These are phyloP conservation scores for Gryganskiella cystojenkinii DNA, from an alignment of 192 early-diverging fungal species.

Conservation along the genomic window DNA sequence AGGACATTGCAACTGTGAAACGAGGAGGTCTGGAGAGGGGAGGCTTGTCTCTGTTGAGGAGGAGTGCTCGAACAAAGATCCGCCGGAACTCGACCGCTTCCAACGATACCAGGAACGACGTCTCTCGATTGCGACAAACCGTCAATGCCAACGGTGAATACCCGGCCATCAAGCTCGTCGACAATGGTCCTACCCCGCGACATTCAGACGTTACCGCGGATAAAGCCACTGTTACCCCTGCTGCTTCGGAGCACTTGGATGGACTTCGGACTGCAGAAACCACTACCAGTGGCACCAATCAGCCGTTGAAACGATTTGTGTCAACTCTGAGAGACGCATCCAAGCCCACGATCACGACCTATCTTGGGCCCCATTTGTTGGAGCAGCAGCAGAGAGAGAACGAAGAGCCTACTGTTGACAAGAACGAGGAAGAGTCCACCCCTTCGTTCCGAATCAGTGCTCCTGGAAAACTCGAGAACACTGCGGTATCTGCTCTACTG, in stretches of 20 bases:
- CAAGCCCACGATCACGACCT: slow-evolving; percentile 50
- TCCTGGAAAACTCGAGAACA: slow-evolving; percentile 38
- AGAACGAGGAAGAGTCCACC: not conserved
- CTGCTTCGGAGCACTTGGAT: not conserved
- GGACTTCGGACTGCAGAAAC: slow-evolving; percentile 15
- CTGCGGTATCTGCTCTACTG: not conserved
- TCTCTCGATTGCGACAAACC: slow-evolving; percentile 35
- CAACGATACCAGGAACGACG: slow-evolving; percentile 32
- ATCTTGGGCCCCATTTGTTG: slow-evolving; percentile 42
- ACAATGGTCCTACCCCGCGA: slow-evolving; percentile 32
- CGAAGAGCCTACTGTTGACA: slow-evolving; percentile 8
- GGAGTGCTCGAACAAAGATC: slow-evolving; percentile 63
- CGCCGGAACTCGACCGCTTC: slow-evolving; percentile 61
- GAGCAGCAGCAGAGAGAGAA: slow-evolving; percentile 46
- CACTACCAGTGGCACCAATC: too few species aligned
- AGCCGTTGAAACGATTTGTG: slow-evolving; percentile 40
- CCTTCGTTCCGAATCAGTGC: slow-evolving; percentile 36
- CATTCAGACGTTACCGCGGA: not conserved
- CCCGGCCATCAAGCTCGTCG: slow-evolving; percentile 31
- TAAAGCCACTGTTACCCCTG: not conserved
- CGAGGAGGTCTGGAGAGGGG: slow-evolving; percentile 52
- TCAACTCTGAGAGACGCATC: slow-evolving; percentile 41
- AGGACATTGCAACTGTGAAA: slow-evolving; percentile 52
- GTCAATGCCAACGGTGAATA: slow-evolving; percentile 35
- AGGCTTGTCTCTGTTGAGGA: slow-evolving; percentile 52